phyloP scores from a whole-genome alignment of 257 asterid genomes.

The Schizonepeta tenuifolia region DNA sequence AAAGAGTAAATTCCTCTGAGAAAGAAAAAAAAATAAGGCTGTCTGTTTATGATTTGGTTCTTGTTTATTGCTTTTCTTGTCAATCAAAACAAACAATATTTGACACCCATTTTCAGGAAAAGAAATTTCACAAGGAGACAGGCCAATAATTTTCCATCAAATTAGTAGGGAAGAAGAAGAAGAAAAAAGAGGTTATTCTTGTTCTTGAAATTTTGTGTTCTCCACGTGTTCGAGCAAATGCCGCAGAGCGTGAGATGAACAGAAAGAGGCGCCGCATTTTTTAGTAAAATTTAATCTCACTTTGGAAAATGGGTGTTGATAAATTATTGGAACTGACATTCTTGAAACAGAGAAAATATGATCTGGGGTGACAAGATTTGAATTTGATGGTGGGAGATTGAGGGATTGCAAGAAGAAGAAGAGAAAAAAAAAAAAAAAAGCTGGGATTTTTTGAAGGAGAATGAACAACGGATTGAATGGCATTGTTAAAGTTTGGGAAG shows the following conservation, averaged over 20 bases:
- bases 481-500: conserved; percentile 84
- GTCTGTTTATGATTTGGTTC: conserved; percentile 37
- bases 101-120: conserved; percentile 36
- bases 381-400: conserved; percentile 19
- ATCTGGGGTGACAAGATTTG: conserved; percentile 42
- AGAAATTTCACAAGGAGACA: conserved; percentile 18
- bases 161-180: background rate
- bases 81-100: conserved; percentile 41
- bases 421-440: conserved; percentile 6
- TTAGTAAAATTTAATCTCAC: background rate
- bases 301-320: conserved; percentile 39
- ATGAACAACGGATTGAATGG: conserved; percentile 82
- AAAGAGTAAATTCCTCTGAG: conserved; percentile 24
- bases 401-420: background rate
- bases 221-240: conserved; percentile 33
- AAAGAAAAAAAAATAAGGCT: conserved; percentile 14
- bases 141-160: conserved; percentile 23
- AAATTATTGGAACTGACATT: conserved; percentile 33
- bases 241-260: background rate
- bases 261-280: background rate
- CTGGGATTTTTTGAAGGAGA: conserved; percentile 35
- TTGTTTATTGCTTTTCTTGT: conserved; percentile 46
- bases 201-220: conserved; percentile 31
- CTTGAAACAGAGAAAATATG: conserved; percentile 44
- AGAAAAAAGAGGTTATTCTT: background rate